These are phyloP conservation scores for Ophiocytium majus DNA, from an alignment of 352 stramenopile genomes.

Conservation along the genomic window DNA sequence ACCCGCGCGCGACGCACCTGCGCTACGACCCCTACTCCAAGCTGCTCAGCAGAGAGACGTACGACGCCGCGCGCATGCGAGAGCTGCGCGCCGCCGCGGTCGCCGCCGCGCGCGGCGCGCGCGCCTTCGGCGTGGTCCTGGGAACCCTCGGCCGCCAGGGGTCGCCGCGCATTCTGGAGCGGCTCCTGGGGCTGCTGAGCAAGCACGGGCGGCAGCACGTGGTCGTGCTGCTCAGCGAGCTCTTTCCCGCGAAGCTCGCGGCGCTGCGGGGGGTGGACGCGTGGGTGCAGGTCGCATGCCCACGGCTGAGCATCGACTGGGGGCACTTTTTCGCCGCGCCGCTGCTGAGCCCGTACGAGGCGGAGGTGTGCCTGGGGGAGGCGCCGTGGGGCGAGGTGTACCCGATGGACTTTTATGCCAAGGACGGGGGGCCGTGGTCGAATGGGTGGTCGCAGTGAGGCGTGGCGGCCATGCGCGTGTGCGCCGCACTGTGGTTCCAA, in stretches of 20 bases:
- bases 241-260: constrained; percentile 78
- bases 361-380: constrained; percentile 87
- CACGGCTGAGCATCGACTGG: constrained; percentile 97
- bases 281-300: constrained; percentile 98
- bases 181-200: constrained; percentile 79
- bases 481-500: too few species aligned
- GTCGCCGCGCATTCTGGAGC: constrained; percentile 91
- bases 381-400: constrained; percentile 82
- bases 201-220: constrained; percentile 83
- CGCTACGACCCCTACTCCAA: constrained; percentile 99
- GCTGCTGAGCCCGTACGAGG: constrained; percentile 93
- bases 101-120: constrained; percentile 68
- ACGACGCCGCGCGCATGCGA: constrained; percentile 94
- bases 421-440: constrained; percentile 89
- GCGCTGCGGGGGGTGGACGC: constrained; percentile 62
- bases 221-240: constrained; percentile 92
- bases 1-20: constrained; percentile 88
- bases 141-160: constrained; percentile 97
- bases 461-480: too few species aligned
- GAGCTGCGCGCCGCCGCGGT: constrained; percentile 67
- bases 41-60: constrained; percentile 78
- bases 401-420: constrained; percentile 99
- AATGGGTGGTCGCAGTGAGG: constrained; percentile 64
- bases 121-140: constrained; percentile 92
- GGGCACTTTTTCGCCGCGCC: constrained; percentile 92